Evolutionary conservation across 176 grass and related monocot species (phyloP).

Genomic region (Alloteropsis semialata): DNA sequence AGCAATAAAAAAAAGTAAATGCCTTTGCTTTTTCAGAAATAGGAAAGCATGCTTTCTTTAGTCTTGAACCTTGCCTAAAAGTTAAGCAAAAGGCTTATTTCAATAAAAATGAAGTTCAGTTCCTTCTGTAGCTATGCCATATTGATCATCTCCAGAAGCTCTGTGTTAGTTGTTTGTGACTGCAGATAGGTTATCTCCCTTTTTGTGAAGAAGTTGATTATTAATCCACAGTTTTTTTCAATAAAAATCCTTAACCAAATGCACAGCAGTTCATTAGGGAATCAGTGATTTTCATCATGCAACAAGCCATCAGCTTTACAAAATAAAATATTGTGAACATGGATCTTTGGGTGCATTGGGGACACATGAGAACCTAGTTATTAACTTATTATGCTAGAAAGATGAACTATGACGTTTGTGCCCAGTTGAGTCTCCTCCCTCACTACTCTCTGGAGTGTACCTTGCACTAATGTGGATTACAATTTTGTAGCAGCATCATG

Average conservation of each 20-base stretch:
- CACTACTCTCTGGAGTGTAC: not conserved
- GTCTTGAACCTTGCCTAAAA: conserved; percentile 4
- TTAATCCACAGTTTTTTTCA: not conserved
- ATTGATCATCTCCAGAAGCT: not conserved
- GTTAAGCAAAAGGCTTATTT: not conserved
- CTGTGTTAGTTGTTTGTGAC: not conserved
- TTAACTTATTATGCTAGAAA: not conserved
- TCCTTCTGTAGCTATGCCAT: not conserved
- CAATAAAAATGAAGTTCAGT: not conserved
- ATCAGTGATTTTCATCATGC: not conserved
- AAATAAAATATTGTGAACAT: not conserved
- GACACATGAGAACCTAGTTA: not conserved
- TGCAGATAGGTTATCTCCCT: not conserved
- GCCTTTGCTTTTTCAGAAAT: not conserved
- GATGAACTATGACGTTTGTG: not conserved
- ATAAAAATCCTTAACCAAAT: not conserved
- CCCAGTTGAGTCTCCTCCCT: not conserved
- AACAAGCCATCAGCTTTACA: not conserved
- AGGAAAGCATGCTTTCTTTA: not conserved
- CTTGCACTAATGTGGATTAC: not conserved
- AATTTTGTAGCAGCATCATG: not conserved
- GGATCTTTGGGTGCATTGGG: not conserved
- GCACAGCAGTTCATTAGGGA: not conserved
- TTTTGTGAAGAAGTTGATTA: not conserved
- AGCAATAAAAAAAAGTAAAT: not conserved